Percentiles rank a stretch among this genome's conserved stretches.
These are phyloP conservation scores for Capsella rubella DNA, from an alignment of 441 rosid genomes.

Conservation along the genomic window DNA sequence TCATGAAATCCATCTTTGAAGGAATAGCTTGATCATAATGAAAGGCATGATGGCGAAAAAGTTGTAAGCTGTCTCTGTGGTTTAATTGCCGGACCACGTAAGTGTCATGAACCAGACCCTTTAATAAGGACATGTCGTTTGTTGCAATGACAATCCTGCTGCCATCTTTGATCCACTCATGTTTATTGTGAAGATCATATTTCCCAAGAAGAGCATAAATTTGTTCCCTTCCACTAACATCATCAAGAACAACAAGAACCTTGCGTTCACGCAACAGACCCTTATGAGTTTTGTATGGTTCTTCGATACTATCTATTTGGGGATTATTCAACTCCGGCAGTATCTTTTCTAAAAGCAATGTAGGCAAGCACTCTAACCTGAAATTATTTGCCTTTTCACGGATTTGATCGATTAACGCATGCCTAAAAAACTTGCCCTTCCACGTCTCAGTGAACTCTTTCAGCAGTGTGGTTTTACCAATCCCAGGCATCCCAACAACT, in stretches of 20 bases:
- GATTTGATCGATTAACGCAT: background rate
- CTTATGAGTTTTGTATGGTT: background rate
- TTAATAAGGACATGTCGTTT: slow-evolving; percentile 16
- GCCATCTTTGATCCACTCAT: background rate
- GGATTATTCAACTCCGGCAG: background rate
- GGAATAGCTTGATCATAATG: background rate
- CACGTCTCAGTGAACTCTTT: background rate
- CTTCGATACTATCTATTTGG: background rate
- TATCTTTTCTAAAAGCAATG: background rate
- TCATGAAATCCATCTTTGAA: background rate
- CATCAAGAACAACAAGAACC: slow-evolving; percentile 13
- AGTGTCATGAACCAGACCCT: background rate
- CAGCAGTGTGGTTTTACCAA: slow-evolving; percentile 18
- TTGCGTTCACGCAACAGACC: background rate
- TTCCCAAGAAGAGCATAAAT: background rate
- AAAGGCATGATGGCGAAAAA: slow-evolving; percentile 12
- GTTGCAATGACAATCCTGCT: slow-evolving; percentile 35
- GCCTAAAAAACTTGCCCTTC: background rate
- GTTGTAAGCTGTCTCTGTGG: background rate
- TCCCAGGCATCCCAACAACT: slow-evolving; percentile 17
- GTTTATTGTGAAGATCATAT: background rate
- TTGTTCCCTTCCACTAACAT: slow-evolving; percentile 17
- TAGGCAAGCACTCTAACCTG: background rate
- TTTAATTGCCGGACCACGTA: background rate
- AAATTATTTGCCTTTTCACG: background rate